Evolutionary conservation across 768 basidiomycete species (phyloP), one percentile per base, ranked within the genome.

Genomic region (Coprinopsis strossmayeri): DNA sequence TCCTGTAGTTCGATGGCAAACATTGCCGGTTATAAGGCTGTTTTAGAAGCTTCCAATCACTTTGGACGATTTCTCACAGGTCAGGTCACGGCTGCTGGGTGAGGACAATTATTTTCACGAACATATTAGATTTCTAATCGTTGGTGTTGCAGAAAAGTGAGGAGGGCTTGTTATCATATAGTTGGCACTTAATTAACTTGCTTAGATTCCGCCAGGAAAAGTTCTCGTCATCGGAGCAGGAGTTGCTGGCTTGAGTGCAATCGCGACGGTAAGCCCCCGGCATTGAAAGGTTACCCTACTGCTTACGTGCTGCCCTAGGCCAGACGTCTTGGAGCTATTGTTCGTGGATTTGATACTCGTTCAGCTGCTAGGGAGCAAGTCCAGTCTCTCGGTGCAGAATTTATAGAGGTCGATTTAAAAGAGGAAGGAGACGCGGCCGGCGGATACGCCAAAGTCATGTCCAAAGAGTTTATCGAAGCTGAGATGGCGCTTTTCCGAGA

Each of bases 21-120:
- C 60, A 92, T 91, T 34, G 79, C 89, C n/a, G 91, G 91, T 11
- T 93, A 93, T 64, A 91, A 93, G 63, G 91, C 91, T 34, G 89
- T 93, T 40, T 64, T 93, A 60, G 91, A 93, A 64, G 91, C 91
- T 25, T 87, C 89, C 21, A 91, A 90, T 63, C 79, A 87, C 59
- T 93, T 93, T 58, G 90, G 90, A 58, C 74, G 91, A 56, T 92
- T 90, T 68, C 71, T 93, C 55, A 91, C 91, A 27, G 91, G 91
- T 58, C 91, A 93, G 64, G 88, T 90, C 47, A 93, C 91, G 4
- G 91, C 91, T 50, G 90, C 89, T 63, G 88, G 87, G 84, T 88
- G 62, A 61, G 83, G 72, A 39, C 26, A 20, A 24, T 34, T 34
- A n/a, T 47, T 17, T 28, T 35, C 40, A 58, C 28, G 12, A 18